A percentile compares a stretch with the other conserved stretches of the same genome.
Conservation (phyloP, 495 filamentous ascomycete genomes). For the Xylaria flabelliformis region DNA sequence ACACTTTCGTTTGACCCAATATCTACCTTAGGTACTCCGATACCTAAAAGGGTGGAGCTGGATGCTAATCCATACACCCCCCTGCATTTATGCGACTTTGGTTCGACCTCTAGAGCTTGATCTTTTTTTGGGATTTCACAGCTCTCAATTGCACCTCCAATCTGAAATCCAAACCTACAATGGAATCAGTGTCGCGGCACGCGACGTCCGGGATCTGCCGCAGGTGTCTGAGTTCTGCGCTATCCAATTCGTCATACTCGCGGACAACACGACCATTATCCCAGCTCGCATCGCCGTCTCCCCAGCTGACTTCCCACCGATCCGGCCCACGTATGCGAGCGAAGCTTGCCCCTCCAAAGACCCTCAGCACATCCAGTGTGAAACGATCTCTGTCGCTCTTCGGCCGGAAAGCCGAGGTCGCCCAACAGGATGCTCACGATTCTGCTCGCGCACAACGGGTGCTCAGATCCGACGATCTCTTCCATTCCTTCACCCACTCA, state of each 20-base stretch:
- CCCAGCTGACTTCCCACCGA: constrained; percentile 4
- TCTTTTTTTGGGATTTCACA: constrained; percentile 1
- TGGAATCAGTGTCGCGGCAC: constrained; percentile 33
- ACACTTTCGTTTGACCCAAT: not conserved
- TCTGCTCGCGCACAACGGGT: constrained; percentile 50
- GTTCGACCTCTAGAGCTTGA: constrained; percentile 9
- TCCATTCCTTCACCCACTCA: constrained; percentile 88
- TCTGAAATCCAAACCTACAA: constrained; percentile 13
- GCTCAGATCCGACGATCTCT: constrained; percentile 81
- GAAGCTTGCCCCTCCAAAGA: constrained; percentile 10
- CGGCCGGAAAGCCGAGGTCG: constrained; percentile 29
- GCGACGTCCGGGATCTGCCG: constrained; percentile 39
- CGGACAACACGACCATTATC: constrained; percentile 32
- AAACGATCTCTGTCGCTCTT: constrained; percentile 38
- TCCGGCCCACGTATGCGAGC: not conserved
- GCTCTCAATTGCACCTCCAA: not conserved
- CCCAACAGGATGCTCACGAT: constrained; percentile 33
- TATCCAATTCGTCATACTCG: constrained; percentile 31
- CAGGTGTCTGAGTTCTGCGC: constrained; percentile 32
- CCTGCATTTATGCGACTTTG: not conserved
- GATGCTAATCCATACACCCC: not conserved
- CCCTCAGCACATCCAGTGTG: not conserved
- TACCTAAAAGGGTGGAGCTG: not conserved
- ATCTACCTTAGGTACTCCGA: not conserved
- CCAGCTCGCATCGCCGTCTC: constrained; percentile 22